Percentiles rank a stretch among this genome's conserved stretches.
phyloP scores from a whole-genome alignment of 139 green algal genomes.

The Micractinium sp. region DNA sequence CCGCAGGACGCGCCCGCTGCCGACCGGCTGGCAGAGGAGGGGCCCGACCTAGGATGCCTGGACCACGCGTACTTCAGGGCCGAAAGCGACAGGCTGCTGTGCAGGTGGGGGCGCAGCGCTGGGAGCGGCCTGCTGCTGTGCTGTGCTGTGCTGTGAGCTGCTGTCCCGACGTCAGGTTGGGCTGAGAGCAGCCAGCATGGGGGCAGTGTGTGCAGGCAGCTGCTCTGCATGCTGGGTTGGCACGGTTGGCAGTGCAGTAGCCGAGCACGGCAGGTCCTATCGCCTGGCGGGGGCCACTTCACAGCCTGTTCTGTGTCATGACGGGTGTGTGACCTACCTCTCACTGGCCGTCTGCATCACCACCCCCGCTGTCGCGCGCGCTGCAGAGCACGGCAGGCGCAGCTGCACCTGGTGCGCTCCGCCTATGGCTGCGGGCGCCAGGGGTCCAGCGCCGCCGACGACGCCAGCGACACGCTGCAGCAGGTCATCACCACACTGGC shows the following conservation, averaged over 20 bases:
- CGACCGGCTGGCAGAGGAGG: conserved; percentile 9
- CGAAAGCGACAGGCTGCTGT: conserved; percentile 19
- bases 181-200: too few species aligned
- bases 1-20: background rate
- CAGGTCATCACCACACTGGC: conserved; percentile 17
- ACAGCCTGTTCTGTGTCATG: too few species aligned
- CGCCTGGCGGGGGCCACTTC: too few species aligned
- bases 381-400: conserved; percentile 13
- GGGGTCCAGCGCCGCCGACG: background rate
- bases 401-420: conserved; percentile 12
- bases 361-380: background rate
- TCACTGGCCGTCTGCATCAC: background rate
- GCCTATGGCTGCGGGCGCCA: conserved; percentile 15
- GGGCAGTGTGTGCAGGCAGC: background rate
- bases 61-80: conserved; percentile 22
- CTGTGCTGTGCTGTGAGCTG: too few species aligned
- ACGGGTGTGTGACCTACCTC: too few species aligned
- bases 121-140: too few species aligned
- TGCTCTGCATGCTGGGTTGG: background rate
- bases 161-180: too few species aligned
- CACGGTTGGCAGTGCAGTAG: too few species aligned
- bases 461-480: conserved; percentile 23
- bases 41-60: conserved; percentile 18
- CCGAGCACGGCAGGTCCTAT: too few species aligned
- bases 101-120: background rate